phyloP scores from a whole-genome alignment of 228 moss, liverwort and hornwort genomes.

The Sphagnum magellanicum region DNA sequence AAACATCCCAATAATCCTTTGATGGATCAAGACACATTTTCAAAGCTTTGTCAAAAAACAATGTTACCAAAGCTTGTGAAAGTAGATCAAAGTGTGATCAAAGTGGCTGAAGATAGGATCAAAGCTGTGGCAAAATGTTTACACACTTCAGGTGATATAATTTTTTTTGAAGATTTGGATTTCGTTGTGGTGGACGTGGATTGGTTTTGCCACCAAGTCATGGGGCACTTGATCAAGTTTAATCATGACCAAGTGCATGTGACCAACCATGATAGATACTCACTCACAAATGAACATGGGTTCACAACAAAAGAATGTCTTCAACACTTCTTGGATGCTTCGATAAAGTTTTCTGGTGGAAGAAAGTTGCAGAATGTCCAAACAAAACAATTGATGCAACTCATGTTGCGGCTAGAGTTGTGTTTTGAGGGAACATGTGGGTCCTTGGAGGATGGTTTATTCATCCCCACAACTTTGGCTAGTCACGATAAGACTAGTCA shows the following conservation, averaged over 20 bases:
- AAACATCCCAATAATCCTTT: too few species aligned
- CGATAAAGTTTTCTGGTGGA: neutral
- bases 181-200: slow-evolving; percentile 3
- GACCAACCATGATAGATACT: neutral
- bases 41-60: too few species aligned
- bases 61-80: too few species aligned
- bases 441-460: neutral
- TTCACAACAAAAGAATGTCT: neutral
- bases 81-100: too few species aligned
- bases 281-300: neutral
- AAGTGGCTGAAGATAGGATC: too few species aligned
- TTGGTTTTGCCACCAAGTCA: slow-evolving; percentile 1
- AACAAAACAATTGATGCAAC: neutral
- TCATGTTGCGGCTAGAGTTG: slow-evolving; percentile 1
- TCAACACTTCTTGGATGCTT: neutral
- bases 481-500: neutral
- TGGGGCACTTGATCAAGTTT: neutral
- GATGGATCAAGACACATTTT: too few species aligned
- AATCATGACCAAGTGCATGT: too few species aligned
- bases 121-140: neutral
- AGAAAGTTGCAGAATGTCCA: neutral
- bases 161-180: slow-evolving; percentile 2
- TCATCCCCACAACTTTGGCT: neutral
- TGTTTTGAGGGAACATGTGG: neutral
- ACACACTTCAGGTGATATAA: slow-evolving; percentile 1